A percentile compares a stretch with the other conserved stretches of the same genome.
phyloP scores from a whole-genome alignment of 495 filamentous ascomycete species.

The Amniculicola lignicola region DNA sequence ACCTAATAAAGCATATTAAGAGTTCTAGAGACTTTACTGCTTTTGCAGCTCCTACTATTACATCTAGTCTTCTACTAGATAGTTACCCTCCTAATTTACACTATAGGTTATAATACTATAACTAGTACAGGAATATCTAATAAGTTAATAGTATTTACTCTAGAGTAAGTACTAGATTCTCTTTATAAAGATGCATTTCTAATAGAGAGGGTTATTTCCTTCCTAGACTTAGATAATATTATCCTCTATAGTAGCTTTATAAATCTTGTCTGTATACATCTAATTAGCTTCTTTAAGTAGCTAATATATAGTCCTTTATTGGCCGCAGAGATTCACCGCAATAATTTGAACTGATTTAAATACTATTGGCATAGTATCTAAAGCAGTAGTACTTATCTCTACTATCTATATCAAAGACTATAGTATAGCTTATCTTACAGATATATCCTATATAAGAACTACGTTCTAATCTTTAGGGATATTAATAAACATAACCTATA shows the following conservation, averaged over 20 bases:
- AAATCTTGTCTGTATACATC: conserved; percentile 1
- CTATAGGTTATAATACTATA: conserved; percentile 21
- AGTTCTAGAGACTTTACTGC: conserved; percentile 12
- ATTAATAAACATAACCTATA: conserved; percentile 11
- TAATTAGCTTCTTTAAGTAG: background rate
- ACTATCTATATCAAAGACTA: background rate
- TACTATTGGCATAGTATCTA: background rate
- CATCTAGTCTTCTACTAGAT: conserved; percentile 28
- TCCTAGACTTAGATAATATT: background rate
- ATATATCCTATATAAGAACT: conserved; percentile 2
- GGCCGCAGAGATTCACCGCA: background rate
- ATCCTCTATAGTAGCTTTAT: conserved; percentile 13
- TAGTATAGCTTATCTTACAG: conserved; percentile 4
- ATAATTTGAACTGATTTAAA: background rate
- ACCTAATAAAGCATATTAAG: conserved; percentile 21
- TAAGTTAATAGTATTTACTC: conserved; percentile 15
- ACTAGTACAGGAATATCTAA: conserved; percentile 18
- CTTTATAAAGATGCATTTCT: conserved; percentile 1
- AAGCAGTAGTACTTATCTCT: conserved; percentile 3
- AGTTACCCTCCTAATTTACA: background rate
- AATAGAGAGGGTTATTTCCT: background rate
- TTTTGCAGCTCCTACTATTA: conserved; percentile 28
- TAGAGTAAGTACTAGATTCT: background rate
- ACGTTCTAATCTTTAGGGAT: conserved; percentile 1
- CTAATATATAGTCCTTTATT: background rate